Conservation (phyloP, 805 yeast species). For the Debaryomyces prosopidis region DNA sequence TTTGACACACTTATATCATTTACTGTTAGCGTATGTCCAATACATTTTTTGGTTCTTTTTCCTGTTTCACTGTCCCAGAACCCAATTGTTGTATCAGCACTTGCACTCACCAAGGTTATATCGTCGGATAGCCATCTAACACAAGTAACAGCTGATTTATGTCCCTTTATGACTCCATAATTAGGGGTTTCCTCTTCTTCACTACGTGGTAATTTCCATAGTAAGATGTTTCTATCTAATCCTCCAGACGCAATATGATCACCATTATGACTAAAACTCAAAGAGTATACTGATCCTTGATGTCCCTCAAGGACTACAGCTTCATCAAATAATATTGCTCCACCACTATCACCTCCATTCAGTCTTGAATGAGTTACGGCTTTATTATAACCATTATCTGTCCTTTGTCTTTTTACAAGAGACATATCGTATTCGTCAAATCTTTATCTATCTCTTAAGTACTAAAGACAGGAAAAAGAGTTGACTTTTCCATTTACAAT, state of each 20-base stretch:
- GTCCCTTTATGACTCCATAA: constrained; percentile 52
- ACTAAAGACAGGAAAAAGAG: too few species aligned
- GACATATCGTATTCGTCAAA: constrained; percentile 21
- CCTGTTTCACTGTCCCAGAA: constrained; percentile 66
- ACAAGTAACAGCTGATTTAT: constrained; percentile 65
- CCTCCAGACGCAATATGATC: constrained; percentile 62
- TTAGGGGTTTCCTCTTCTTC: constrained; percentile 28
- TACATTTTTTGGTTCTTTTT: constrained; percentile 50
- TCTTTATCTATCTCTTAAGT: not conserved
- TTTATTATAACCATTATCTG: constrained; percentile 5
- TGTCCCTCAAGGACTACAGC: constrained; percentile 51
- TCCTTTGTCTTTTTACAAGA: constrained; percentile 32
- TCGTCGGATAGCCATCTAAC: constrained; percentile 55
- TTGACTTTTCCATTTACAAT: not conserved
- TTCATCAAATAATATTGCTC: constrained; percentile 19
- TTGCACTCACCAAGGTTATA: constrained; percentile 41
- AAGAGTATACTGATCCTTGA: constrained; percentile 51
- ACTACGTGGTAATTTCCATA: constrained; percentile 45
- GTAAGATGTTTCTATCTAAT: constrained; percentile 48
- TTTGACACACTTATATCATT: constrained; percentile 50
- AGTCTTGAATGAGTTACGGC: not conserved
- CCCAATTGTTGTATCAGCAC: constrained; percentile 64
- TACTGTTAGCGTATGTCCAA: constrained; percentile 52
- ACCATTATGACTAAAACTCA: constrained; percentile 55
- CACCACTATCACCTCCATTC: not conserved